Evolutionary conservation across 1,139 yeast species (phyloP), one percentile per base, ranked within the genome.

Genomic region (Geotrichum restrictum): DNA sequence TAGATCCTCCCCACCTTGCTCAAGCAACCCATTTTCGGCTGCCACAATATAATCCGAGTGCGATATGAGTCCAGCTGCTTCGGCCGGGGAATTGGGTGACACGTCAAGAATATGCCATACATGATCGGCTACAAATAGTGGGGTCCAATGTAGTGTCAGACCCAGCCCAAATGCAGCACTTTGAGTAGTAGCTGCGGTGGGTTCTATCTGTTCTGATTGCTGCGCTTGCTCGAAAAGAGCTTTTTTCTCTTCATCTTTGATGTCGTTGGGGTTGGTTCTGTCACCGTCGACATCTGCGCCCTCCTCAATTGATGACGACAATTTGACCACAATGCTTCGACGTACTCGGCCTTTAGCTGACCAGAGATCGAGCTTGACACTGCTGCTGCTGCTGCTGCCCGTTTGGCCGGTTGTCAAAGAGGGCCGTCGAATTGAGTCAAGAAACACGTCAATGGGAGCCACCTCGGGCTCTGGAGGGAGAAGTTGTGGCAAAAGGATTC

Each of bases 41-140:
- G 95, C 97, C 48, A 93, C 82, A 53, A 93, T 85, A 65, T 87
- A 93, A 67, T 93, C 98, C 1, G 93, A 82, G 62, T 84, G 84
- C 0, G 96, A 91, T 39, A 88, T 76, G 41, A 93, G 76, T 27
- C 94, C 96, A 0, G 96, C 89, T 48, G 72, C 72, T 60, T 85
- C 87, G 0, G 97, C 97, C 0, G 98, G 97, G 0, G 95, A 86
- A 52, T 81, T 80, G 16, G 78, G 81, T 50, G 85, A 82, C 11
- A 93, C 83, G 55, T 80, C 79, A 54, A 93, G 70, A 42, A 93
- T 82, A 62, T 93, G 93, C 87, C 96, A 93, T 14, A 89, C 95
- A 66, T 80, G 86, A 1, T 94, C 85, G 0, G 95, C 81, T 0
- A 88, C 80, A 44, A 77, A 74, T 45, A 89, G 65, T 43, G 95